Percentiles rank a stretch among this genome's conserved stretches.
Evolutionary conservation across 306 rosid species (phyloP).

Genomic region (Prinsepia uniflora): DNA sequence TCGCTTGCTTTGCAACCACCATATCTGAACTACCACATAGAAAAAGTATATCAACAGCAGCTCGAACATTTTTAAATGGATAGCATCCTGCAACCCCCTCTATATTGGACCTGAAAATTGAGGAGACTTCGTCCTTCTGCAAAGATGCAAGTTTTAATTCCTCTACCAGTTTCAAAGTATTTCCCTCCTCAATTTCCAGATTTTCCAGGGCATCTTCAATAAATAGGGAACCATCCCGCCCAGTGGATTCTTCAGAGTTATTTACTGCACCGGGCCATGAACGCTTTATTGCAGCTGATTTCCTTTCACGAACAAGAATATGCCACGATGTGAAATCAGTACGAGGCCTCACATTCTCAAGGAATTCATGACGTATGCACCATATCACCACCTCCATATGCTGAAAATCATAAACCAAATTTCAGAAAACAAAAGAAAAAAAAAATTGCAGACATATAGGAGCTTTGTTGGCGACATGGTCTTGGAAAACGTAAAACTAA

Average conservation of each 20-base stretch:
- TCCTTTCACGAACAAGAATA: slow-evolving; percentile 56
- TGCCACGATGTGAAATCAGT: slow-evolving; percentile 57
- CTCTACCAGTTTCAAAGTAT: slow-evolving; percentile 40
- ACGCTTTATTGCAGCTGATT: slow-evolving; percentile 69
- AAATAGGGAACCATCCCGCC: slow-evolving; percentile 68
- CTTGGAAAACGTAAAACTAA: not conserved
- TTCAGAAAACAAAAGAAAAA: not conserved
- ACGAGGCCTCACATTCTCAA: slow-evolving; percentile 57
- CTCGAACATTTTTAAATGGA: slow-evolving; percentile 77
- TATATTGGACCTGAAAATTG: slow-evolving; percentile 47
- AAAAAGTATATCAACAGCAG: slow-evolving; percentile 85
- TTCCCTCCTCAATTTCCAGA: slow-evolving; percentile 64
- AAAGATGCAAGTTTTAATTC: slow-evolving; percentile 55
- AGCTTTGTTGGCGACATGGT: not conserved
- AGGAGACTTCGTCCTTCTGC: slow-evolving; percentile 49
- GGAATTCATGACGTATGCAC: slow-evolving; percentile 71
- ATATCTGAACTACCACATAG: slow-evolving; percentile 73
- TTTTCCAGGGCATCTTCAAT: slow-evolving; percentile 85
- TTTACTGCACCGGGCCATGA: slow-evolving; percentile 90
- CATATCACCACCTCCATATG: slow-evolving; percentile 91
- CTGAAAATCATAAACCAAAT: slow-evolving; percentile 42
- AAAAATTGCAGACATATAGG: slow-evolving; percentile 4
- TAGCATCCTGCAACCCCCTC: slow-evolving; percentile 59
- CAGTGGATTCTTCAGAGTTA: slow-evolving; percentile 53
- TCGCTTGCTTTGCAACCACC: slow-evolving; percentile 93